Evolutionary conservation across 352 stramenopile species (phyloP), one percentile per base, ranked within the genome.

Genomic region (Phytophthora multivora): DNA sequence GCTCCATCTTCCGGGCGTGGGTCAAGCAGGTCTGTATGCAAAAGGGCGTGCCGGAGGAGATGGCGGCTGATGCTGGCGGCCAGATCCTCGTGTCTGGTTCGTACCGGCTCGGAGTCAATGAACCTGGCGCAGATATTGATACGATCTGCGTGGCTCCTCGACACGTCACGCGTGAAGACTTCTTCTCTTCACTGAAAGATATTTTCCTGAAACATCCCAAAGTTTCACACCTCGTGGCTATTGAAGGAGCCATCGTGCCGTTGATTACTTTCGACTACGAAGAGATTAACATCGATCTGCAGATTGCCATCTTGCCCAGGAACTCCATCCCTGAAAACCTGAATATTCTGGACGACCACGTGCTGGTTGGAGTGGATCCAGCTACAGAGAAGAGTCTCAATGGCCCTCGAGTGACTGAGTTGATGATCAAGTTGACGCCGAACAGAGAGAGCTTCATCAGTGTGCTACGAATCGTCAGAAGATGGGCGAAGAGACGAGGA

Each of bases 201-300:
- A 92, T 97, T 51, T 97, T 99, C 45, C 66, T 95, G 26, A 76
- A 83, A 41, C 82, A 99, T 79, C 88, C 94, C 1, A 97, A 98
- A 56, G 96, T 99, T 12, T 95, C 82, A 3, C 59, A 79, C 55
- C 66, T 96, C 16, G 84, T 95, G 42, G 59, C 88, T 4, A 96
- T 96, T 51, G 88, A 96, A 65, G 86, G 86, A 43, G 95, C 96
- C 1, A 87, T 97, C 15, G 97, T 99, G 51, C 97, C 97, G 2
- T 98, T 99, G 66, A 86, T 99, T 43, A 99, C 97, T 13, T 99
- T 99, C 67, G 97, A 99, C 80, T 99, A 98, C 66, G 94, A 99
- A 65, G 96, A 98, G 50, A 97, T 99, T 66, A 99, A 99, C 66
- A 99, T 99, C 62, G 97, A 99, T 86, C 75, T 99, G 16, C 86